Conservation (phyloP, 1,284 basidiomycete genomes). For the Cronartium ribicola region DNA sequence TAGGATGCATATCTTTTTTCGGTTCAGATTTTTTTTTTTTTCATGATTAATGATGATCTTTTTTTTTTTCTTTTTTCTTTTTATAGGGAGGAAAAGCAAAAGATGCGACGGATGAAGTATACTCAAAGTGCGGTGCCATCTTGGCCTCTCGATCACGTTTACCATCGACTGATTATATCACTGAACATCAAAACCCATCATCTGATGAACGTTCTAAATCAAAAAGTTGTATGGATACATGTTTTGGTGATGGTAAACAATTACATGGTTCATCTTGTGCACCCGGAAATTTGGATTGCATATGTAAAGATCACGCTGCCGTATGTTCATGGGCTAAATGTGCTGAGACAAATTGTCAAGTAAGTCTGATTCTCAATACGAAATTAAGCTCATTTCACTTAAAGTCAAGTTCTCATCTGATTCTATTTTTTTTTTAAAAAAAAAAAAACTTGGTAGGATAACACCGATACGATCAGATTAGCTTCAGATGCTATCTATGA, state of each 20-base stretch:
- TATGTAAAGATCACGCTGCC: slow-evolving; percentile 28
- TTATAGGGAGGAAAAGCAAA: slow-evolving; percentile 16
- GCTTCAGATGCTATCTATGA: slow-evolving; percentile 32
- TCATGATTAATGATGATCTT: background rate
- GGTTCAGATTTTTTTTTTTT: background rate
- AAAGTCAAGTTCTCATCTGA: background rate
- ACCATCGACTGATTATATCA: slow-evolving; percentile 26
- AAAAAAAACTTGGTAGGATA: slow-evolving; percentile 3
- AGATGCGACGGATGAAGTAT: slow-evolving; percentile 26
- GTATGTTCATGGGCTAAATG: slow-evolving; percentile 39
- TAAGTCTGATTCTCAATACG: background rate
- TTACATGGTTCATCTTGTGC: background rate
- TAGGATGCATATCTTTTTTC: background rate
- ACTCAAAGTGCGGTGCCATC: slow-evolving; percentile 19
- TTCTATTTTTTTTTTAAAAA: background rate
- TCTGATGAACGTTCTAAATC: slow-evolving; percentile 15
- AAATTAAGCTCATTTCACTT: background rate
- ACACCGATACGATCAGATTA: slow-evolving; percentile 25
- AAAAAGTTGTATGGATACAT: slow-evolving; percentile 9
- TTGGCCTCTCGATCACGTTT: slow-evolving; percentile 16
- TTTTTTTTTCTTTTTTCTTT: background rate
- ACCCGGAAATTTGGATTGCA: slow-evolving; percentile 14
- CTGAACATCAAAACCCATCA: slow-evolving; percentile 10
- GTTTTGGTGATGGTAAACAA: slow-evolving; percentile 7
- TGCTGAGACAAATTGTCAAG: slow-evolving; percentile 25